phyloP scores from a whole-genome alignment of 345 rosid species.

The Syzygium aqueum region DNA sequence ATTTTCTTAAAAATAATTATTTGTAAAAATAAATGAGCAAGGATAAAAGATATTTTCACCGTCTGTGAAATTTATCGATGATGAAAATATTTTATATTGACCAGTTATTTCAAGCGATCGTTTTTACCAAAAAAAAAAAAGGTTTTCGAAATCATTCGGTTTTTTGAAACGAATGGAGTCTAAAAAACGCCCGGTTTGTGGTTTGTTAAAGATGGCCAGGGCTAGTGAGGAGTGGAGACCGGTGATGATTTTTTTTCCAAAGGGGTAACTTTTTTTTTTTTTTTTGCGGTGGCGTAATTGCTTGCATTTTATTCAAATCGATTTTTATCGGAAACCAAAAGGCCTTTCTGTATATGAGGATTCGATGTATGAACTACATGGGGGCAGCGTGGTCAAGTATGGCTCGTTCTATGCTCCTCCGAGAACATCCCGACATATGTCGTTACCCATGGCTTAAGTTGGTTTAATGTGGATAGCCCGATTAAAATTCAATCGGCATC shows the following conservation, averaged over 20 bases:
- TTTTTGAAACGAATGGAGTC: accelerated
- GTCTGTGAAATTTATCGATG: not conserved
- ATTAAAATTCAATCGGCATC: accelerated
- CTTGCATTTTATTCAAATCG: not conserved
- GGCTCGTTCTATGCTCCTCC: not conserved
- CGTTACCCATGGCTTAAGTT: not conserved
- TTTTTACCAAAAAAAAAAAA: accelerated
- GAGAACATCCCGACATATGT: not conserved
- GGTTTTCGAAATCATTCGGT: accelerated
- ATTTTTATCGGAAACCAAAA: not conserved
- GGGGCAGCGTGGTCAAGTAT: not conserved
- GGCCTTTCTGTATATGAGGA: not conserved
- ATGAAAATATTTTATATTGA: accelerated
- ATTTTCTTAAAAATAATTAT: not conserved
- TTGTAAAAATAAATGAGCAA: accelerated
- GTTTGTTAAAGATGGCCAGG: accelerated
- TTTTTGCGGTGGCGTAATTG: accelerated
- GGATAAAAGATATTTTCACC: not conserved
- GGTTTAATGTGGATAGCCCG: too few species aligned
- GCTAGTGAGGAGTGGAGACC: not conserved
- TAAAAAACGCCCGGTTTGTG: not conserved
- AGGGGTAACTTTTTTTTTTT: not conserved
- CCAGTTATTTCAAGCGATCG: accelerated
- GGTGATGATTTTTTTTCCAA: not conserved
- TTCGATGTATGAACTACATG: not conserved